A percentile compares a stretch with the other conserved stretches of the same genome.
These are phyloP conservation scores for Phalaenopsis hybrid DNA, from an alignment of 116 monocot species.

Conservation along the genomic window DNA sequence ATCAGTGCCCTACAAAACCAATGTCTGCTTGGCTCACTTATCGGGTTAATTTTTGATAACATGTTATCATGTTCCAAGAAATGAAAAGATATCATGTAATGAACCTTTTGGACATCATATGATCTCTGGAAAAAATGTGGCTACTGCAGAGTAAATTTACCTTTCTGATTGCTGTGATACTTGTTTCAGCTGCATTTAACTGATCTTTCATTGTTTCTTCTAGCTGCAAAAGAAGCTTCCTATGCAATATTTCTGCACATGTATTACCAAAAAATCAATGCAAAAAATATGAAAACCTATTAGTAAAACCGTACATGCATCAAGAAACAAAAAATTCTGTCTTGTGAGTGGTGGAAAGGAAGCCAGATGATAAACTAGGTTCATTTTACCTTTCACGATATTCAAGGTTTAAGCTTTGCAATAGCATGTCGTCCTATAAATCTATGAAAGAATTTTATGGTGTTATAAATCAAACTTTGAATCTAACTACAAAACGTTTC, in stretches of 20 bases:
- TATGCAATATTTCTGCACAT: constrained; percentile 57
- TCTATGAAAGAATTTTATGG: too few relatives aligned
- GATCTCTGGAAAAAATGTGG: neutral
- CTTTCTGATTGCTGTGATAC: constrained; percentile 46
- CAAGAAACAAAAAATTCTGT: too few relatives aligned
- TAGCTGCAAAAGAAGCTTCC: constrained; percentile 55
- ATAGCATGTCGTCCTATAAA: too few relatives aligned
- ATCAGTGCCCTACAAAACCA: neutral
- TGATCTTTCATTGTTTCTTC: constrained; percentile 52
- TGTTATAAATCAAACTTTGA: too few relatives aligned
- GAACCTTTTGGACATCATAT: neutral
- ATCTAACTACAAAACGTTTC: too few relatives aligned
- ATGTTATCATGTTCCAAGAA: neutral
- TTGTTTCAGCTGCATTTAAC: constrained; percentile 53
- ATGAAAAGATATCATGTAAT: neutral
- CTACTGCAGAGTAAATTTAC: constrained; percentile 9
- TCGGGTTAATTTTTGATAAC: neutral
- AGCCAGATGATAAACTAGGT: too few relatives aligned
- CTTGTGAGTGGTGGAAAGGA: too few relatives aligned
- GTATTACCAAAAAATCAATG: neutral
- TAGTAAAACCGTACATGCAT: neutral
- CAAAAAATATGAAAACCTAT: neutral
- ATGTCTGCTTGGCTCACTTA: neutral
- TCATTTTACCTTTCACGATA: too few relatives aligned
- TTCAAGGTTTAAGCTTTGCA: too few relatives aligned